A percentile compares a stretch with the other conserved stretches of the same genome.
phyloP scores from a whole-genome alignment of 805 yeast species.

The Starmerella kuoi region DNA sequence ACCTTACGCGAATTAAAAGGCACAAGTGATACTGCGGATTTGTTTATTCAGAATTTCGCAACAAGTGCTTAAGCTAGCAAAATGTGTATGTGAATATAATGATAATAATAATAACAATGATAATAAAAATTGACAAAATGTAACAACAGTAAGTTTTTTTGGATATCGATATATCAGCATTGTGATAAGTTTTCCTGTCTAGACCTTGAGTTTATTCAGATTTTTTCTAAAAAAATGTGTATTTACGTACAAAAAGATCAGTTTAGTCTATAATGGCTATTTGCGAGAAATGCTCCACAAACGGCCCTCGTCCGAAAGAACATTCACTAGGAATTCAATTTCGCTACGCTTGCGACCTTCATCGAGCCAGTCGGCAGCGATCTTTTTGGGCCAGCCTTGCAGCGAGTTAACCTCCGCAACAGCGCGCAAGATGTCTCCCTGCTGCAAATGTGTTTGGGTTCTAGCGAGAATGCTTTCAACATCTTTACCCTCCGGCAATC shows the following conservation, averaged over 20 bases:
- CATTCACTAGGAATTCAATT: constrained; percentile 62
- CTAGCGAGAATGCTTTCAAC: constrained; percentile 81
- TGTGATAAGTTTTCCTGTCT: too few species aligned
- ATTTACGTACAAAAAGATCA: too few species aligned
- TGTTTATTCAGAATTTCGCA: constrained; percentile 1
- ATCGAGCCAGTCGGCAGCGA: constrained; percentile 83
- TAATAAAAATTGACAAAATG: too few species aligned
- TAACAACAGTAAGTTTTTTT: too few species aligned
- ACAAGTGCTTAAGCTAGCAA: neutral
- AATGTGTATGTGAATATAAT: too few species aligned
- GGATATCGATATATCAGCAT: too few species aligned
- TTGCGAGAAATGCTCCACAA: constrained; percentile 19
- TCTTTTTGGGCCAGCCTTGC: constrained; percentile 84
- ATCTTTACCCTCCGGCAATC: constrained; percentile 69
- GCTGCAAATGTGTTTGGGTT: constrained; percentile 59
- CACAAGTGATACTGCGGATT: constrained; percentile 1
- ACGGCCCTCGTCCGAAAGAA: constrained; percentile 30
- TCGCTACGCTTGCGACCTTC: constrained; percentile 86
- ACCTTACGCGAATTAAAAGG: constrained; percentile 10
- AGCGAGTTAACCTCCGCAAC: constrained; percentile 82
- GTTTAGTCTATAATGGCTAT: too few species aligned
- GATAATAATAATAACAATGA: too few species aligned
- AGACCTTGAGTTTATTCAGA: too few species aligned
- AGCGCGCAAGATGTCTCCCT: constrained; percentile 73
- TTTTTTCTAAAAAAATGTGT: too few species aligned